Percentiles rank a stretch among this genome's conserved stretches.
These are phyloP conservation scores for Psilocybe sp. DNA, from an alignment of 768 basidiomycete species.

Conservation along the genomic window DNA sequence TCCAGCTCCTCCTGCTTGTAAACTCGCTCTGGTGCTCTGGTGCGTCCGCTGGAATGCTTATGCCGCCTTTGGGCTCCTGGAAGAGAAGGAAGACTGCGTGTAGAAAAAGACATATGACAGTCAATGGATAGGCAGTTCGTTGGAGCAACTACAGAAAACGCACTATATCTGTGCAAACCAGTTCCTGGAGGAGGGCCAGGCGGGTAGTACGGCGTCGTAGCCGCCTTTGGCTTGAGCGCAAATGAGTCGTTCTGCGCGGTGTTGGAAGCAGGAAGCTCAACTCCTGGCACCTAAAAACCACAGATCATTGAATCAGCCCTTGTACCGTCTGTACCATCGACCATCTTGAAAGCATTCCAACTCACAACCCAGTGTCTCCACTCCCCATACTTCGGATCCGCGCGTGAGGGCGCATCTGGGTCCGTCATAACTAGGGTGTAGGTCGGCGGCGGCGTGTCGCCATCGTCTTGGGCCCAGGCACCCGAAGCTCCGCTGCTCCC, in stretches of 20 bases:
- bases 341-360: background rate
- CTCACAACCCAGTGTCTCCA: slow-evolving; percentile 60
- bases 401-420: slow-evolving; percentile 54
- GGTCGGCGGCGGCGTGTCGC: slow-evolving; percentile 23
- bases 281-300: slow-evolving; percentile 32
- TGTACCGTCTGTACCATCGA: background rate
- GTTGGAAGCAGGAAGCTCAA: slow-evolving; percentile 26
- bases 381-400: slow-evolving; percentile 44
- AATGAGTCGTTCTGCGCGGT: slow-evolving; percentile 24
- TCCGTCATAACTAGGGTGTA: slow-evolving; percentile 60
- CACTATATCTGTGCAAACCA: slow-evolving; percentile 59
- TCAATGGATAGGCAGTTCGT: no score
- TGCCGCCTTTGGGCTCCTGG: slow-evolving; percentile 46
- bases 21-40: slow-evolving; percentile 42
- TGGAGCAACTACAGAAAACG: no score
- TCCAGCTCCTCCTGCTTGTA: slow-evolving; percentile 51
- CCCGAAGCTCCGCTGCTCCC: background rate
- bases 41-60: slow-evolving; percentile 41
- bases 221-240: slow-evolving; percentile 40
- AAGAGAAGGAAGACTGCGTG: slow-evolving; percentile 64
- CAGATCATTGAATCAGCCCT: background rate
- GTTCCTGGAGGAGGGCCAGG: slow-evolving; percentile 54
- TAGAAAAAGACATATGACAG: no score
- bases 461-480: background rate
- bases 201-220: slow-evolving; percentile 54